phyloP scores from a whole-genome alignment of 1,284 basidiomycete species.

The Amylostereum areolatum region DNA sequence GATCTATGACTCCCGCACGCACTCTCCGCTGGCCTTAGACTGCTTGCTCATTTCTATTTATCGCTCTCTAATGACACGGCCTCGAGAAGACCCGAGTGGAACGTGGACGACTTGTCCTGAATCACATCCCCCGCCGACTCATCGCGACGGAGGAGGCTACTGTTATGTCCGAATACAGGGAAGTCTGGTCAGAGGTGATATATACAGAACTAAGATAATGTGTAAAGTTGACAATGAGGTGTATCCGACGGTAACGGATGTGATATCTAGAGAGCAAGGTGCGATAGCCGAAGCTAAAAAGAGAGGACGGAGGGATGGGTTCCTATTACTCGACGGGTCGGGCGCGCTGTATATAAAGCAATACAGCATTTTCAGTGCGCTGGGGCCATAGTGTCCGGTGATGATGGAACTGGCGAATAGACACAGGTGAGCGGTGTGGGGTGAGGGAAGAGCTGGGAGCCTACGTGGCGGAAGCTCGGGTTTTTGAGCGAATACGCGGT shows the following conservation, averaged over 20 bases:
- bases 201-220: not conserved
- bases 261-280: not conserved
- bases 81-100: not conserved
- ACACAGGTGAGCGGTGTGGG: not conserved
- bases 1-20: not conserved
- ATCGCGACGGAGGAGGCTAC: not conserved
- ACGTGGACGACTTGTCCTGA: not conserved
- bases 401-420: not conserved
- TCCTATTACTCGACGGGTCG: not conserved
- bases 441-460: not conserved
- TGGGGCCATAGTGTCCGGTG: not conserved
- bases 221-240: not conserved
- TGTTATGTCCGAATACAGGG: no score
- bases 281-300: not conserved
- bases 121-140: not conserved
- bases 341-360: not conserved
- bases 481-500: constrained; percentile 54
- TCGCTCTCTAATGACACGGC: not conserved
- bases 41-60: not conserved
- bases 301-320: not conserved
- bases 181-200: not conserved
- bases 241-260: not conserved
- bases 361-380: not conserved
- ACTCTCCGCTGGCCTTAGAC: not conserved
- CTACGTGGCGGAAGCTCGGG: not conserved